Base-by-base conservation (phyloP, 257 asterid species). In the Penstemon newberryi region DNA sequence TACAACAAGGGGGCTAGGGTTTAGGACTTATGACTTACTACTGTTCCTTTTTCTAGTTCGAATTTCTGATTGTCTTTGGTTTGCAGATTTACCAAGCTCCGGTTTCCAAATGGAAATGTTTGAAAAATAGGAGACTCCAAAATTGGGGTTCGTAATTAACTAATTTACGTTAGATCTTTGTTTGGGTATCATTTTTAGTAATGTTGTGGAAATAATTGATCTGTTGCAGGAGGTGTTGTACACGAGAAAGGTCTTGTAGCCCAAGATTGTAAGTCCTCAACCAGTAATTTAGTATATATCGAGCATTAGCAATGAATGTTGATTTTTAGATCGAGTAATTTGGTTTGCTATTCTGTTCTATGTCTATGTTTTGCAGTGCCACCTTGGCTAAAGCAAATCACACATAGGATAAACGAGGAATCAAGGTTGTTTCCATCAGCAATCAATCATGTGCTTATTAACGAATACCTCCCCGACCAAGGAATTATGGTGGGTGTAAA, bases 361-460 rank as follows among this genome's bases (percentile, higher is more conserved):
- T 67, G 39, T 63, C 62, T 79, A 61, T 73, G 73, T 64, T 75
- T 82, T 82, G 87, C 88, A 91, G 98, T 93, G 89, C 98, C 98
- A 15, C 76, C 84, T 55, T 93, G 98, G 96, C 85, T 93, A 5
- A 83, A 77, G 60, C 73, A 61, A 52, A 77, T 93, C 36, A 86
- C 98, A 0, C 65, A 72, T 56, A 86, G 84, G 80, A 85, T 90
- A 74, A 75, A 4, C 12, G 85, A 87, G 65, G 83, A 82, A 51
- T 79, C 91, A 38, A 70, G 79, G 73, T 55, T 90, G 79, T 94
- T 90, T 73, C 96, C 96, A 5, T 85, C 97, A 11, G 80, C 85
- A 37, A 89, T 94, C 71, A 94, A 94, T 79, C 99, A 94, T 45
- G 96, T 94, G 75, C 96, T 94, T 56, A 90, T 91, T 78, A 94